Conservation (phyloP, 208 protist species). For the Strigomonas galati region DNA sequence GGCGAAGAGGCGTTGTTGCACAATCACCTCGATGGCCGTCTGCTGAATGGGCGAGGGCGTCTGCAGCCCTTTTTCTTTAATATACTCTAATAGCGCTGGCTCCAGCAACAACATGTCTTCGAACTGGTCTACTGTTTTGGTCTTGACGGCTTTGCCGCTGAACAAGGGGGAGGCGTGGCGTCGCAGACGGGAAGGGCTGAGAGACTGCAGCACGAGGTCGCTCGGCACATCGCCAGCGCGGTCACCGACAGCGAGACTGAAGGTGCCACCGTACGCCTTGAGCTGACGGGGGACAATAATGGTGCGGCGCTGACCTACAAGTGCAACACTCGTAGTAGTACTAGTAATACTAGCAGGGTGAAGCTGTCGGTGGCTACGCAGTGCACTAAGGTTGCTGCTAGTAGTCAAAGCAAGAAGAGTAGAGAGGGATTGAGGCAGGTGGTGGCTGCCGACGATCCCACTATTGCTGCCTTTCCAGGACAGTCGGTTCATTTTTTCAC, state of each 20-base stretch:
- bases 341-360: no score
- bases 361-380: no score
- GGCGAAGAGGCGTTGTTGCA: slow-evolving; percentile 27
- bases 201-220: slow-evolving; percentile 61
- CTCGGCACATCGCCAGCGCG: slow-evolving; percentile 49
- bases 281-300: slow-evolving; percentile 76
- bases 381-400: no score
- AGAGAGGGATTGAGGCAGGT: no score
- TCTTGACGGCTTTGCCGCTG: slow-evolving; percentile 43
- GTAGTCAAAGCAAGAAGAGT: no score
- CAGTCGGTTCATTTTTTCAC: no score
- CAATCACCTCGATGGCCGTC: slow-evolving; percentile 60
- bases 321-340: no score
- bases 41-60: slow-evolving; percentile 85
- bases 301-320: slow-evolving; percentile 11
- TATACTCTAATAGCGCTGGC: slow-evolving; percentile 36
- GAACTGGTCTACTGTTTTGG: slow-evolving; percentile 58
- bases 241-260: slow-evolving; percentile 66
- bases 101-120: slow-evolving; percentile 50
- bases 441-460: no score
- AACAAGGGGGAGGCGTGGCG: slow-evolving; percentile 8
- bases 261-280: slow-evolving; percentile 78
- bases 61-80: slow-evolving; percentile 38
- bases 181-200: slow-evolving; percentile 47
- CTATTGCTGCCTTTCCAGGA: no score